Evolutionary conservation across 2,329 filamentous ascomycete genomes (phyloP).

Genomic region (Sporothrix mexicana): DNA sequence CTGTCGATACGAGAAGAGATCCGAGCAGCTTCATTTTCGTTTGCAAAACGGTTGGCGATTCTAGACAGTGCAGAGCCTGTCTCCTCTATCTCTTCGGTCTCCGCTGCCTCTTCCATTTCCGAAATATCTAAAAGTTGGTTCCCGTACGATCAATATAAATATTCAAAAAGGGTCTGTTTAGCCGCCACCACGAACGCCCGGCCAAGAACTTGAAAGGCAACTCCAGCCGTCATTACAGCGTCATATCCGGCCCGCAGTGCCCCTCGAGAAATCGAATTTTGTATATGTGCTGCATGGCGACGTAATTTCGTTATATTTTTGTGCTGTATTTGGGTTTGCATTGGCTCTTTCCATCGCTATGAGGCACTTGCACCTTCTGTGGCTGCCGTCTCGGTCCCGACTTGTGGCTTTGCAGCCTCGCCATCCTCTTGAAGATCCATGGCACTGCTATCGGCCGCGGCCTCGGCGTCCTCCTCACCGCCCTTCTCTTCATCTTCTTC

Average conservation of each 20-base stretch:
- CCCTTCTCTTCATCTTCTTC: conserved; percentile 32
- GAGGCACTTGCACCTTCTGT: not conserved
- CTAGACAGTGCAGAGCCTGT: not conserved
- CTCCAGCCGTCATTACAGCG: not conserved
- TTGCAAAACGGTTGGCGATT: too few relatives aligned
- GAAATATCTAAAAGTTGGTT: not conserved
- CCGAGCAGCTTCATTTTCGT: not conserved
- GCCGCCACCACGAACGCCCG: not conserved
- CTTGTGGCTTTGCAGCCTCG: not conserved
- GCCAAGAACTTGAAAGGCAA: not conserved
- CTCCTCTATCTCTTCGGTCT: too few relatives aligned
- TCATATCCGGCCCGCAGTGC: not conserved
- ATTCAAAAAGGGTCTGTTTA: not conserved
- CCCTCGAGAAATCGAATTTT: not conserved
- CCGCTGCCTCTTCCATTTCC: not conserved
- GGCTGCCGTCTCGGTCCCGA: conserved; percentile 3
- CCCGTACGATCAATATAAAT: not conserved
- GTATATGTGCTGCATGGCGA: not conserved
- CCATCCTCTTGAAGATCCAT: not conserved
- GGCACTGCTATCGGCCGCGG: not conserved
- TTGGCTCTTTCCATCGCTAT: not conserved
- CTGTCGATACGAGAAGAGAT: not conserved
- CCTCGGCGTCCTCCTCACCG: conserved; percentile 16
- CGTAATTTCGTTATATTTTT: conserved; percentile 8
- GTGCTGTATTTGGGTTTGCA: not conserved